Evolutionary conservation across 2,329 filamentous ascomycete species (phyloP), one percentile per base, ranked within the genome.

Genomic region (Aureobasidium musti): DNA sequence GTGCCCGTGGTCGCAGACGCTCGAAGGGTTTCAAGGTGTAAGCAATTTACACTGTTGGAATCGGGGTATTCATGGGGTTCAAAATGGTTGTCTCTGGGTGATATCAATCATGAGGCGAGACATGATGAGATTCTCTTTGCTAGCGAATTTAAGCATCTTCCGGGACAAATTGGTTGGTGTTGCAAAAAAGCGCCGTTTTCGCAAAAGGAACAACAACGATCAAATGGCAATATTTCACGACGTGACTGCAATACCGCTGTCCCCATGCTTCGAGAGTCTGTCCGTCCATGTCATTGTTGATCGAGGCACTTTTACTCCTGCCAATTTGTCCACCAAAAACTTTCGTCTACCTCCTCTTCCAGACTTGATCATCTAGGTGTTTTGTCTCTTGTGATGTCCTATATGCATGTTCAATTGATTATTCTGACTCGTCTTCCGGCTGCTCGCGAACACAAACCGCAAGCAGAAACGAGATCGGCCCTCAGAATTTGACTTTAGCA

Each of bases 1-100:
- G 89, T 79, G 95, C 93, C 79, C 93, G 95, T 95, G 96, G 95
- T 83, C 93, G 95, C 84, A 96, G 95, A 90, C 87, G 92, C 82
- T 98, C 93, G 78, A 89, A 91, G 79, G 95, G 96, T 88, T 99
- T 99, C 93, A 99, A 99, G 92, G 95, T 99, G 81, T 99, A 97
- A 91, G 81, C 61, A 64, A 21, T 35, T 54, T 52, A 52, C 49
- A 52, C 49, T 30, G 23, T 52, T 52, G 49, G 49, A n/a, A 52
- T 33, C 5, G 49, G 69, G 65, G 52, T 61, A 61, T 63, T 41
- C 37, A 45, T 66, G 52, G 68, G 57, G 52, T 64, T 67, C 66
- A 67, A 67, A 67, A 67, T 67, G 66, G 66, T 35, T 67, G 52
- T 67, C 66, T 64, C 59, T 64, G 66, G 65, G 65, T 52, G 59